phyloP scores from a whole-genome alignment of 768 basidiomycete genomes.

The Podaxis sp. region DNA sequence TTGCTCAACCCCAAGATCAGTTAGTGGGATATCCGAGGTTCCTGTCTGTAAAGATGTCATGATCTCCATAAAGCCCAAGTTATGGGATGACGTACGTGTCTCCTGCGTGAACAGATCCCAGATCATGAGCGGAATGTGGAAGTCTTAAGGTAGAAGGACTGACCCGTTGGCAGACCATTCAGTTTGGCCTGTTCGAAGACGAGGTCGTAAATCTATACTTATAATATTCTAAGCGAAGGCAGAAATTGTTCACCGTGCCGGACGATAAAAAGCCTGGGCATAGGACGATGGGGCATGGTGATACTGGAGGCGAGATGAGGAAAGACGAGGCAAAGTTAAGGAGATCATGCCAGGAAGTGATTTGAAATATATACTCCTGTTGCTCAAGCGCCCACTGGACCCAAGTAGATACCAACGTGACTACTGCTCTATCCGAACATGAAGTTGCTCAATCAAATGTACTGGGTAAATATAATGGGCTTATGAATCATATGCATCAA shows the following conservation, averaged over 20 bases:
- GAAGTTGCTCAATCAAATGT: neutral
- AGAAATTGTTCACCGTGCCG: slow-evolving; percentile 55
- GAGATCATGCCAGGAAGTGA: neutral
- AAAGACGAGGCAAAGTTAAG: neutral
- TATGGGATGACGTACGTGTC: slow-evolving; percentile 46
- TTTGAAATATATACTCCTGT: neutral
- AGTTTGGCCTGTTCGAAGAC: slow-evolving; percentile 63
- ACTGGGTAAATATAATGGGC: neutral
- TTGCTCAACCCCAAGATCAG: slow-evolving; percentile 66
- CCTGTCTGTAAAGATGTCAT: slow-evolving; percentile 59
- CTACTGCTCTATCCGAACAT: neutral
- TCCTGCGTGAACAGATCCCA: slow-evolving; percentile 30
- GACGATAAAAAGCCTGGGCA: slow-evolving; percentile 75
- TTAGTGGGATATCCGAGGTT: slow-evolving; percentile 82
- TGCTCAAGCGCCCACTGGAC: slow-evolving; percentile 1
- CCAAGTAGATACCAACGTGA: slow-evolving; percentile 1
- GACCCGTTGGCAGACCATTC: slow-evolving; percentile 91
- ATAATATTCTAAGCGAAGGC: neutral
- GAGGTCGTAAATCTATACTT: neutral
- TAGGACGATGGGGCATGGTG: slow-evolving; percentile 38
- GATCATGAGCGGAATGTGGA: neutral
- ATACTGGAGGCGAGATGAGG: neutral
- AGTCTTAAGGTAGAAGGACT: slow-evolving; percentile 18
- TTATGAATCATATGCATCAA: neutral
- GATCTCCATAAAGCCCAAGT: slow-evolving; percentile 2